Evolutionary conservation across 805 yeast species (phyloP), one percentile per base, ranked within the genome.

Genomic region (Dipodascopsis uninucleata): DNA sequence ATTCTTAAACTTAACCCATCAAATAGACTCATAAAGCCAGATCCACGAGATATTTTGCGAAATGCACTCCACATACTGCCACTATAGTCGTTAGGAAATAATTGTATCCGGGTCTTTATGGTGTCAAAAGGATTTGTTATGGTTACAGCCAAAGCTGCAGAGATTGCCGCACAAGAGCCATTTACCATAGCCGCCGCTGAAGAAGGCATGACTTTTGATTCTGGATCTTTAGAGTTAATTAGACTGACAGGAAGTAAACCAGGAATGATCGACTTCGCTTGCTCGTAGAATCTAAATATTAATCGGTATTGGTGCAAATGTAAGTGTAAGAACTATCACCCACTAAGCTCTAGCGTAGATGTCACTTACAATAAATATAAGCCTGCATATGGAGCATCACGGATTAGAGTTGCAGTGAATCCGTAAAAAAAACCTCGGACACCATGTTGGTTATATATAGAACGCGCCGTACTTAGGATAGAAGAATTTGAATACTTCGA

Each of bases 381-480:
- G 0, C 98, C 98, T 5, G 98, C 97, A 63, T 93, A 85, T 0
- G 98, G 98, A 20, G 96, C 94, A 66, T 93, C 98, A 52, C 98
- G 68, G 9, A 85, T 74, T 49, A 82, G 74, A 0, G 98, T 93
- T 2, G 94, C 95, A 1, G 84, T 79, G 57, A 83, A 84, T 0
- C 98, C 98, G 49, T 78, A 74, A 63, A 88, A 88, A 61, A 90
- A 88, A 12, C 95, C 94, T 17, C 64, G 59, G 0, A 79, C 29
- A 0, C 88, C 78, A 41, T 78, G 78, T 1, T 62, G 62, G 7
- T 50, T 42, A 47, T 74, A 78, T 2, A 87, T 83, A 5, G 78
- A 76, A 28, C 55, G 65, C 1, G 76, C 59, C 0, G 95, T 90
- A 28, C 77, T 79, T 16, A 61, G 49, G 52, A 93, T 59, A 4